Evolutionary conservation across 768 basidiomycete genomes (phyloP), one percentile per base, ranked within the genome.

Genomic region (Xerocomus potaroensis): DNA sequence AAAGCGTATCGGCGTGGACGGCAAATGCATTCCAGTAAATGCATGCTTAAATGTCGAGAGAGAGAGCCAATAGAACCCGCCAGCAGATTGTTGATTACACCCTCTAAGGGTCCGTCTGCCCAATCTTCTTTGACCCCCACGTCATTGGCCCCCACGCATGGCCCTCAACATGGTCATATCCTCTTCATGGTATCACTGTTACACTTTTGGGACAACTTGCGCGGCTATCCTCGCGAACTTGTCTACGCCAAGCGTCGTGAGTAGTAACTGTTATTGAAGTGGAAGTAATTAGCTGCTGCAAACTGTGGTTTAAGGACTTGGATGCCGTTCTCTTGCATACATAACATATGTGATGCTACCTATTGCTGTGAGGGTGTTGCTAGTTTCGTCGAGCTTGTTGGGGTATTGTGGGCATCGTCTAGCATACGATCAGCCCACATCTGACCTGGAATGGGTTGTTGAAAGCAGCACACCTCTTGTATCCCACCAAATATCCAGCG

Each of bases 241-340:
- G 52, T 64, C 49, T 22, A 69, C 64, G 0, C 68, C 8, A 22
- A 71, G 68, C 1, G 49, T 49, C 3, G 60, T 59, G 27, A 43
- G 57, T 55, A 6, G 36, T n/a, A n/a, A n/a, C n/a, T n/a, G n/a
- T n/a, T 14, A 23, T 8, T 15, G 4, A 8, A 7, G 15, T 15
- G n/a, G 2, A 15, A 7, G 12, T 4, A 14, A 24, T 23, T 4
- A n/a, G n/a, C 36, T 38, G 14, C 22, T 15, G 11, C 21, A 3
- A 22, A 4, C 19, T 9, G 4, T 22, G 10, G 4, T 38, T 14
- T n/a, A 58, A 60, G 61, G 62, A 15, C 24, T 71, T 2, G 70
- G 69, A 10, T 70, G 70, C 35, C 66, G 67, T 44, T 70, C 67
- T 3, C 47, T 54, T 0, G 55, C 59, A 0, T 70, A 69, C 41